Evolutionary conservation across 2,329 filamentous ascomycete genomes (phyloP).

Genomic region (Fusarium agapanthi): DNA sequence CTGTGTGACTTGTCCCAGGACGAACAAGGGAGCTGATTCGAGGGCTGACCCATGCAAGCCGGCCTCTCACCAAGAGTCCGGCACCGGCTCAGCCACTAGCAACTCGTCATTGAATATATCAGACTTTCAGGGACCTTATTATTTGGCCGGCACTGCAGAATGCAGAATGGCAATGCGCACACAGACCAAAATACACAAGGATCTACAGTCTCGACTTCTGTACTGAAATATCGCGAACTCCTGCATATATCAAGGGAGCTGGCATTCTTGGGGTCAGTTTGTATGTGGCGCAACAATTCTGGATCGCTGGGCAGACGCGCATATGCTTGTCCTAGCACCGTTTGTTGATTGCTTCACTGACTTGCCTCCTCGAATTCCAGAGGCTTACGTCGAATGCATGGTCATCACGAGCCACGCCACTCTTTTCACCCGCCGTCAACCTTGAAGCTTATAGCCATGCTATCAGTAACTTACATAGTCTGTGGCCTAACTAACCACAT

Average conservation of each 20-base stretch:
- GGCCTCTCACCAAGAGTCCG: constrained; percentile 17
- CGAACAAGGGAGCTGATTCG: constrained; percentile 29
- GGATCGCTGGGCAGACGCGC: constrained; percentile 6
- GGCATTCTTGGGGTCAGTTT: constrained; percentile 23
- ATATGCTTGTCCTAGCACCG: constrained; percentile 21
- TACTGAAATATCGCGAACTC: constrained; percentile 15
- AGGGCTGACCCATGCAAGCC: constrained; percentile 25
- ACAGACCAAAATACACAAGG: background rate
- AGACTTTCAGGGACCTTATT: constrained; percentile 18
- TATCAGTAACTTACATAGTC: background rate
- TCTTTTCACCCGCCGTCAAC: background rate
- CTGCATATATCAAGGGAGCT: constrained; percentile 11
- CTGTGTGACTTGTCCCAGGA: constrained; percentile 34
- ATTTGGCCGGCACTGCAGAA: constrained; percentile 6
- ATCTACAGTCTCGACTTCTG: background rate
- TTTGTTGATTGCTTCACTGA: constrained; percentile 26
- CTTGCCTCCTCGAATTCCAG: constrained; percentile 31
- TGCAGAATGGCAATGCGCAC: background rate
- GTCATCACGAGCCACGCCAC: constrained; percentile 34
- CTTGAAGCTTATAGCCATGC: background rate
- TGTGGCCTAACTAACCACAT: background rate
- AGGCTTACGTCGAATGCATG: constrained; percentile 20
- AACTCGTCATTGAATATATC: constrained; percentile 32
- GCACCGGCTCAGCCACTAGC: constrained; percentile 29
- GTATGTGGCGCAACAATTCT: constrained; percentile 16